Percentiles rank a stretch among this genome's conserved stretches.
phyloP scores from a whole-genome alignment of 805 yeast genomes.

The Diddensiella caesifluorescens region DNA sequence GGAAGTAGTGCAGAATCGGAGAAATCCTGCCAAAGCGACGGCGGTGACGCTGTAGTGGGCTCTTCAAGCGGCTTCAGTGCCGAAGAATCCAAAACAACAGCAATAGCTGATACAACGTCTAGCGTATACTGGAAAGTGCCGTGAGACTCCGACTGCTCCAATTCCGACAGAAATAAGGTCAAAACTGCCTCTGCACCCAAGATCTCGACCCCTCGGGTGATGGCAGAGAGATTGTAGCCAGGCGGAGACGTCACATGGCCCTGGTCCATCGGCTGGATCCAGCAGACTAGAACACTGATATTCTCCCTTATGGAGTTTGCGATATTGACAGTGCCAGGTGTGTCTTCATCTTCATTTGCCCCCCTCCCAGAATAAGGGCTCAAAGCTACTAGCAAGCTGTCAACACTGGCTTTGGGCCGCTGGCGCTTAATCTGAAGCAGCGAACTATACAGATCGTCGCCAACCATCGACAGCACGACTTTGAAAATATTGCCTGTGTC shows the following conservation, averaged over 20 bases:
- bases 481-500: conserved; percentile 43
- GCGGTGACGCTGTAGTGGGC: neutral
- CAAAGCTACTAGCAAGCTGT: conserved; percentile 6
- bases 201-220: conserved; percentile 19
- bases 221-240: conserved; percentile 14
- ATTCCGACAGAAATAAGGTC: conserved; percentile 21
- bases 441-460: conserved; percentile 25
- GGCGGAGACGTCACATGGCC: conserved; percentile 22
- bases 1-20: neutral
- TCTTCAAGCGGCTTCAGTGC: neutral
- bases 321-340: conserved; percentile 9
- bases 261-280: conserved; percentile 23
- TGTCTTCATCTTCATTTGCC: conserved; percentile 5
- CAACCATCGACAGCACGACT: conserved; percentile 33
- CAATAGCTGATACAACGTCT: conserved; percentile 21
- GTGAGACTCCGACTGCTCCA: conserved; percentile 22
- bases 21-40: neutral
- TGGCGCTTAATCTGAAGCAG: conserved; percentile 13
- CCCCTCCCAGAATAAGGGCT: conserved; percentile 8
- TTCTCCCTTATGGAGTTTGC: conserved; percentile 21
- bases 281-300: conserved; percentile 17
- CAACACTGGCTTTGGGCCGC: conserved; percentile 1
- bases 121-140: conserved; percentile 21
- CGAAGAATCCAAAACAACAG: conserved; percentile 14
- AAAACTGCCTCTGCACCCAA: conserved; percentile 22